phyloP scores from a whole-genome alignment of 2,329 filamentous ascomycete genomes.

The Fusarium sp. region DNA sequence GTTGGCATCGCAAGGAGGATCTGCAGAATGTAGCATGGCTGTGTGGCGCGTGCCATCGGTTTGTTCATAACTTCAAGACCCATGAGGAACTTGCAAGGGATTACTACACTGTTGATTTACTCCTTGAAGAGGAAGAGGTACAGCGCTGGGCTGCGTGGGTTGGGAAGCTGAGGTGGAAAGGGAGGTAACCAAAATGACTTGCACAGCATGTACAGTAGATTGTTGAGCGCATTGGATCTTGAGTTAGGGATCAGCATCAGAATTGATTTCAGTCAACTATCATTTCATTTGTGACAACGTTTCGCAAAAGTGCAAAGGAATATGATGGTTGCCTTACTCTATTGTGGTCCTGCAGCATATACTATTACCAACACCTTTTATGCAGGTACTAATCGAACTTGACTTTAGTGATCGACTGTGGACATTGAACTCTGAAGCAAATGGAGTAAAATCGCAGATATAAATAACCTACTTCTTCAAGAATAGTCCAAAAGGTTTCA shows the following conservation, averaged over 20 bases:
- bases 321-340: neutral
- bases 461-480: too few species aligned
- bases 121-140: constrained; percentile 79
- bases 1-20: constrained; percentile 81
- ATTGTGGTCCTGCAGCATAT: too few species aligned
- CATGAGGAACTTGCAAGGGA: constrained; percentile 83
- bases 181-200: constrained; percentile 15
- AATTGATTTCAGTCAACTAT: neutral
- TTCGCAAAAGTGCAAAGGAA: neutral
- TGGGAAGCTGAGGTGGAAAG: constrained; percentile 79
- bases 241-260: neutral
- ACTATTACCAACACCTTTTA: too few species aligned
- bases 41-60: constrained; percentile 85
- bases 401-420: too few species aligned
- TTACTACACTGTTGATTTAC: constrained; percentile 78
- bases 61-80: constrained; percentile 79
- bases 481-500: too few species aligned
- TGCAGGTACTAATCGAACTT: too few species aligned
- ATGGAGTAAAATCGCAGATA: too few species aligned
- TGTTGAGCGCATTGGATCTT: neutral
- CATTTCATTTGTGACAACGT: neutral
- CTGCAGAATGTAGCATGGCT: constrained; percentile 88
- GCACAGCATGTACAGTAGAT: neutral
- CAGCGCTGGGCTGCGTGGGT: constrained; percentile 79
- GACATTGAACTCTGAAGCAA: too few species aligned